Evolutionary conservation across 352 stramenopile genomes (phyloP).

Genomic region (Phytophthora constricta): DNA sequence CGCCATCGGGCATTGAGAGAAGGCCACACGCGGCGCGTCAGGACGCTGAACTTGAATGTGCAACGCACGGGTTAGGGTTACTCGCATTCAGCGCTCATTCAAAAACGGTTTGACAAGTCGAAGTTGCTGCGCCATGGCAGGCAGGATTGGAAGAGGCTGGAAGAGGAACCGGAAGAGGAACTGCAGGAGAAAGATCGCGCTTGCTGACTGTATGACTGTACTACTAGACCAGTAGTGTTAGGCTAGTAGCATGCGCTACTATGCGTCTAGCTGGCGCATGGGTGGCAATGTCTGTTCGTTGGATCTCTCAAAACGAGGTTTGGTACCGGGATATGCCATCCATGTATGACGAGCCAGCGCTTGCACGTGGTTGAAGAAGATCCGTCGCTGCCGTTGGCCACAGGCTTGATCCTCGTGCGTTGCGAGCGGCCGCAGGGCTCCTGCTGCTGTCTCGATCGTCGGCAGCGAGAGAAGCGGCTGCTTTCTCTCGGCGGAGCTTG

Average conservation of each 20-base stretch:
- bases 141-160: no score
- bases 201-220: neutral
- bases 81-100: neutral
- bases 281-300: no score
- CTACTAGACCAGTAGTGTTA: no score
- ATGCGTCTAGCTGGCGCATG: no score
- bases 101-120: neutral
- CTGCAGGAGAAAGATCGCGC: no score
- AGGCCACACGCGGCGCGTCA: slow-evolving; percentile 9
- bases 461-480: no score
- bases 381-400: neutral
- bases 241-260: no score
- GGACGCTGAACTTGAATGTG: neutral
- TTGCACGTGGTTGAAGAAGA: neutral
- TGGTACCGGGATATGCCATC: no score
- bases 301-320: no score
- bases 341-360: no score
- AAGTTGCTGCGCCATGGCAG: neutral
- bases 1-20: no score
- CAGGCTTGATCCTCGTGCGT: neutral
- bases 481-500: neutral
- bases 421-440: neutral
- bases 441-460: no score
- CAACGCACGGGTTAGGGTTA: neutral
- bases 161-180: neutral